phyloP scores from a whole-genome alignment of 2,329 filamentous ascomycete genomes.

The Arthrinium puccinioides region DNA sequence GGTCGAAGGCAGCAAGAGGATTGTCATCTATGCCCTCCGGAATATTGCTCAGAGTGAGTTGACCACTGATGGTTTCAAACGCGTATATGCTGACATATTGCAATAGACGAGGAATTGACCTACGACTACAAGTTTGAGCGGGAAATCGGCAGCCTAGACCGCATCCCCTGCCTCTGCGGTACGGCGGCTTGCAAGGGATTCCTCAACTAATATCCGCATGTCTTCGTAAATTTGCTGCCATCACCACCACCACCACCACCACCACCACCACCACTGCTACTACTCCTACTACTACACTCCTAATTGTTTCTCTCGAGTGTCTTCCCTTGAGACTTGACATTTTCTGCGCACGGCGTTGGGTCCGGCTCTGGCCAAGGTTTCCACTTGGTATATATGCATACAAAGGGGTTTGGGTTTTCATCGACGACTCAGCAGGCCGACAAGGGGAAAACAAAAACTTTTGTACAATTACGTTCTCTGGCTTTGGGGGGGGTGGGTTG shows the following conservation, averaged over 20 bases:
- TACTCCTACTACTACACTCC: too few relatives aligned
- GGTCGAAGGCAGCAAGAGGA: constrained; percentile 94
- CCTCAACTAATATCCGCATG: constrained; percentile 96
- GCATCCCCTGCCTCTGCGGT: constrained; percentile 94
- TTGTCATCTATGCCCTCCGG: constrained; percentile 95
- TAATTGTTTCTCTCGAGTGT: too few relatives aligned
- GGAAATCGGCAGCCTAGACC: constrained; percentile 88
- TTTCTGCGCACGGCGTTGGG: too few relatives aligned
- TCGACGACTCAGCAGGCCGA: background rate
- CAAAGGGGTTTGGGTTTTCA: constrained; percentile 7
- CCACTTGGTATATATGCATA: constrained; percentile 16
- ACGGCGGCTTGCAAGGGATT: constrained; percentile 97
- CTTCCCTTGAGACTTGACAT: too few relatives aligned
- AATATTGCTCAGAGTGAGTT: constrained; percentile 89
- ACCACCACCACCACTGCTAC: too few relatives aligned
- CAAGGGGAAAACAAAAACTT: background rate
- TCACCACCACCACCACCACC: too few relatives aligned
- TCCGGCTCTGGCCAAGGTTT: too few relatives aligned
- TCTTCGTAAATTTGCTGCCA: too few relatives aligned
- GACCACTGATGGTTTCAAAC: constrained; percentile 11
- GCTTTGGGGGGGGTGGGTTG: too few relatives aligned
- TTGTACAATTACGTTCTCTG: constrained; percentile 2
- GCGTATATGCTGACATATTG: constrained; percentile 17
- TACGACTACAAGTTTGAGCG: constrained; percentile 99
- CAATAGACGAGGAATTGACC: constrained; percentile 89